Percentiles rank a stretch among this genome's conserved stretches.
Evolutionary conservation across 495 filamentous ascomycete genomes (phyloP).

Genomic region (Aspergillus leporis): DNA sequence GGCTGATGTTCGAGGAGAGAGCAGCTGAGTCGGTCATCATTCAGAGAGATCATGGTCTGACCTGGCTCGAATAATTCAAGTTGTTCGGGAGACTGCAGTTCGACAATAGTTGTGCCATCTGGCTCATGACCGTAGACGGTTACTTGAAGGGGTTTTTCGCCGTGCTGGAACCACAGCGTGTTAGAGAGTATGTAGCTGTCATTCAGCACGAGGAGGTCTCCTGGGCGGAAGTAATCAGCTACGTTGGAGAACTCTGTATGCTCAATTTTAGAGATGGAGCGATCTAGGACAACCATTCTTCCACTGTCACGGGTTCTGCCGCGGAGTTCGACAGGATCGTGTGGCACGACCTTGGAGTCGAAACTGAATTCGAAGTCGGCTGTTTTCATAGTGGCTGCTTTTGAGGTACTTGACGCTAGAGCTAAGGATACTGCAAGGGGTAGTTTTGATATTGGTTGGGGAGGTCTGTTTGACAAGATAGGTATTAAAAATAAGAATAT

Average conservation of each 20-base stretch:
- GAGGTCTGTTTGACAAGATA: too few relatives aligned
- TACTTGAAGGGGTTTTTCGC: not conserved
- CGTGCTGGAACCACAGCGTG: not conserved
- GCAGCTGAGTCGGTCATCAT: not conserved
- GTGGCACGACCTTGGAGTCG: slow-evolving; percentile 9
- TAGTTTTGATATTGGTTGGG: too few relatives aligned
- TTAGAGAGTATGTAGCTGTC: slow-evolving; percentile 1
- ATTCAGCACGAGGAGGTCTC: not conserved
- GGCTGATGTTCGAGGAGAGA: not conserved
- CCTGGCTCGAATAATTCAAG: not conserved
- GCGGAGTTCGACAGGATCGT: not conserved
- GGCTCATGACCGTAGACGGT: slow-evolving; percentile 2
- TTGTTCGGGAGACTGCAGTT: not conserved
- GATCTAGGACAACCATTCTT: not conserved
- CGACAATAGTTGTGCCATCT: not conserved
- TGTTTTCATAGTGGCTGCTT: not conserved
- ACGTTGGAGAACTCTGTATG: not conserved
- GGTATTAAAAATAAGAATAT: too few relatives aligned
- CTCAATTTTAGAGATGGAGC: not conserved
- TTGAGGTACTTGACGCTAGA: slow-evolving; percentile 18
- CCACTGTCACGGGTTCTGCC: slow-evolving; percentile 1
- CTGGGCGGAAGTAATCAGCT: not conserved
- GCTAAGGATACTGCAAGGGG: too few relatives aligned
- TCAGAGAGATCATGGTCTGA: not conserved
- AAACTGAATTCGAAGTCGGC: not conserved